These are phyloP conservation scores for Starmerella floris DNA, from an alignment of 805 yeast species.

Conservation along the genomic window DNA sequence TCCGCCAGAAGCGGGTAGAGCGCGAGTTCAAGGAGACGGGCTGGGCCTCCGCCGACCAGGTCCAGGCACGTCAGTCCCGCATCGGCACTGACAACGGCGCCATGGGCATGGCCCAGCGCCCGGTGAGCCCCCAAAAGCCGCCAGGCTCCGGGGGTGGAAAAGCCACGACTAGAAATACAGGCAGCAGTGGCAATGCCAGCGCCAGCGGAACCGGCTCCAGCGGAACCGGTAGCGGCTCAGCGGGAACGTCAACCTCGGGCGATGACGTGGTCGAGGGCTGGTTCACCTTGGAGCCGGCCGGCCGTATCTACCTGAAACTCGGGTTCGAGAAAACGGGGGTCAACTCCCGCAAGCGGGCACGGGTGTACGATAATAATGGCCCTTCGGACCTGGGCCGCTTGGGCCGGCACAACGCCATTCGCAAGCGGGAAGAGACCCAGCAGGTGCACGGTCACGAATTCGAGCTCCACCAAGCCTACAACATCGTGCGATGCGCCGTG, in stretches of 20 bases:
- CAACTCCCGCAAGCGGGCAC: slow-evolving; percentile 31
- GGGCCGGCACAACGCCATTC: slow-evolving; percentile 96
- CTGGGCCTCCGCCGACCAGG: slow-evolving; percentile 71
- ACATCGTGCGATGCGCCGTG: slow-evolving; percentile 92
- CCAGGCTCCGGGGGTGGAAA: neutral
- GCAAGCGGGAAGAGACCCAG: slow-evolving; percentile 69
- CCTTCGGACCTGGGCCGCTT: slow-evolving; percentile 33
- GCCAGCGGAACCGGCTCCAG: neutral
- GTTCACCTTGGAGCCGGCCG: slow-evolving; percentile 89
- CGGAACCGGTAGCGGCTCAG: neutral
- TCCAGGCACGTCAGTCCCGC: neutral
- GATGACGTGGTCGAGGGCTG: slow-evolving; percentile 46
- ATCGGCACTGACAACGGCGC: neutral
- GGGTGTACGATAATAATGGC: slow-evolving; percentile 10
- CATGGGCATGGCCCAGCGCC: neutral
- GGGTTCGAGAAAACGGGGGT: slow-evolving; percentile 58
- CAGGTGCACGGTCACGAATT: slow-evolving; percentile 97
- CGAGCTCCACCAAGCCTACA: slow-evolving; percentile 77
- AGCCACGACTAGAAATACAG: neutral
- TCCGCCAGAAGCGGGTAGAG: slow-evolving; percentile 75
- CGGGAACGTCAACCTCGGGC: slow-evolving; percentile 7
- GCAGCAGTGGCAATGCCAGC: neutral
- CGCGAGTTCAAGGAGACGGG: slow-evolving; percentile 38
- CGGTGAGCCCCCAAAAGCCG: too few relatives aligned
- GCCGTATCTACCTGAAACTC: slow-evolving; percentile 66